Evolutionary conservation across 345 rosid species (phyloP).

Genomic region (Clausena lansium): DNA sequence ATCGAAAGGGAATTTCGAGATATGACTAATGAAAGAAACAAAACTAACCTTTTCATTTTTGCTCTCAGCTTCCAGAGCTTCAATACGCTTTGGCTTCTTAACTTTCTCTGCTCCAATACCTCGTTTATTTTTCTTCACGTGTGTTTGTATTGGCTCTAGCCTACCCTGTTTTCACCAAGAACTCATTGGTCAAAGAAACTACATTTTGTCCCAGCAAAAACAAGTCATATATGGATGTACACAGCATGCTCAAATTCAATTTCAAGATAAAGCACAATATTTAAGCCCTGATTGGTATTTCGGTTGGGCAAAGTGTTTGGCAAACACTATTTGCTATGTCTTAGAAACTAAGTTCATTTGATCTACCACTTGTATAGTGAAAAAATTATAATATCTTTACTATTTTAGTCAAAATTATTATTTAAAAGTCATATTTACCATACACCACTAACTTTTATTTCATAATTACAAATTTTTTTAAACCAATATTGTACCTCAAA

Average conservation of each 20-base stretch:
- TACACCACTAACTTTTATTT: too few species aligned
- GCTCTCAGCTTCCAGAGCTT: conserved; percentile 20
- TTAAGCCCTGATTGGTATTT: neutral
- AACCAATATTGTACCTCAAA: too few species aligned
- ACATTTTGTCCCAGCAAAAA: neutral
- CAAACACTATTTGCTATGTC: too few species aligned
- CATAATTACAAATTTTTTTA: too few species aligned
- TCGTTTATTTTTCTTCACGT: conserved; percentile 62
- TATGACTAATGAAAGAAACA: neutral
- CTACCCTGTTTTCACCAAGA: conserved; percentile 54
- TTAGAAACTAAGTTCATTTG: too few species aligned
- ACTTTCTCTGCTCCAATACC: conserved; percentile 67
- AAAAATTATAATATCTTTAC: too few species aligned
- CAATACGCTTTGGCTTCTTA: conserved; percentile 38
- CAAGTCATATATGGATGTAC: neutral
- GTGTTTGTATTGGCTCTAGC: conserved; percentile 63
- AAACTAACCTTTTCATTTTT: conserved; percentile 35
- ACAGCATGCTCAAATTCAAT: neutral
- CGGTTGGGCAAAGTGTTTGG: too few species aligned
- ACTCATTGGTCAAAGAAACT: neutral
- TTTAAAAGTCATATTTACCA: too few species aligned
- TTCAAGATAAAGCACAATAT: neutral
- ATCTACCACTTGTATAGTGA: too few species aligned
- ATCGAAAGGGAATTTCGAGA: neutral
- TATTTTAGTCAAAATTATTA: too few species aligned